A percentile compares a stretch with the other conserved stretches of the same genome.
Conservation (phyloP, 305 asterid genomes). For the Plantago rigida region DNA sequence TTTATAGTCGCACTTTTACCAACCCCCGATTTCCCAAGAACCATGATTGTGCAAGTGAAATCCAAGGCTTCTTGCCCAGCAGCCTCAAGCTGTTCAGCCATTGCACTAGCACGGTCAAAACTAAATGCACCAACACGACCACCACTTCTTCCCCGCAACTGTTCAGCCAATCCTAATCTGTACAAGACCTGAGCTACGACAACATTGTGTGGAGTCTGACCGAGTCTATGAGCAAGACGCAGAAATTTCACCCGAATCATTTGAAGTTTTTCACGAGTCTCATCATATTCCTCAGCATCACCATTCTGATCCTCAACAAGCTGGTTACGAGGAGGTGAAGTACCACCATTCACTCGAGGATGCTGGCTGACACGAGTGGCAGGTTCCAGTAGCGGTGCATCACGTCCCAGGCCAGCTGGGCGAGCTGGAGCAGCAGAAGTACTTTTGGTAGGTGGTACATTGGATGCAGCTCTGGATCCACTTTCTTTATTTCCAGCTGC, state of each 20-base stretch:
- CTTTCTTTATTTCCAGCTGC: slow-evolving; percentile 25
- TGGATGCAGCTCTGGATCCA: slow-evolving; percentile 25
- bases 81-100: slow-evolving; percentile 96
- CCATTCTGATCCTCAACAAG: slow-evolving; percentile 63
- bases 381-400: slow-evolving; percentile 69
- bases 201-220: slow-evolving; percentile 96
- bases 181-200: slow-evolving; percentile 95
- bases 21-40: slow-evolving; percentile 91
- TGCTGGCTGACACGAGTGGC: slow-evolving; percentile 63
- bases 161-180: slow-evolving; percentile 91
- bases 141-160: slow-evolving; percentile 81
- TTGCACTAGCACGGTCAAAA: slow-evolving; percentile 94
- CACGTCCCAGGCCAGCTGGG: slow-evolving; percentile 92
- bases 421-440: slow-evolving; percentile 38
- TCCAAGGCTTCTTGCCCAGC: slow-evolving; percentile 83
- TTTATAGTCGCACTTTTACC: slow-evolving; percentile 97
- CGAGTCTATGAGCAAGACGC: slow-evolving; percentile 87
- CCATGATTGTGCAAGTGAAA: slow-evolving; percentile 97
- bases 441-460: slow-evolving; percentile 26
- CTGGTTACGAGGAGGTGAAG: slow-evolving; percentile 53
- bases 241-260: slow-evolving; percentile 91
- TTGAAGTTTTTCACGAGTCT: slow-evolving; percentile 96
- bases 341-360: slow-evolving; percentile 72
- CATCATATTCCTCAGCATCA: slow-evolving; percentile 86
- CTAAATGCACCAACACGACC: slow-evolving; percentile 81